A percentile compares a stretch with the other conserved stretches of the same genome.
These are phyloP conservation scores for Astragalus membranaceus DNA, from an alignment of 306 rosid species.

Conservation along the genomic window DNA sequence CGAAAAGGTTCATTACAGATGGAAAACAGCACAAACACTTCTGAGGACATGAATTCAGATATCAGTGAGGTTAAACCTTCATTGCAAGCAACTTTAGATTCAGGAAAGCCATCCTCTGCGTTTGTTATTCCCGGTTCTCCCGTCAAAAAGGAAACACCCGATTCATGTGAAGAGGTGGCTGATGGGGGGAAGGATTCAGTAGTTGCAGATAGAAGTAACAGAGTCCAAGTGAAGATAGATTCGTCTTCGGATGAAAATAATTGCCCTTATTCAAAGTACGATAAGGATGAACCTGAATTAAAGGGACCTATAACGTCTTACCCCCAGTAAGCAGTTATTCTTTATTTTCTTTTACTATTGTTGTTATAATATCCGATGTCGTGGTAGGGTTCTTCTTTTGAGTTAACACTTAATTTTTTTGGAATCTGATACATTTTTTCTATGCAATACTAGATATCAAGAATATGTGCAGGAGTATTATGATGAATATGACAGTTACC, in stretches of 20 bases:
- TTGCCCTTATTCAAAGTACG: slow-evolving; percentile 90
- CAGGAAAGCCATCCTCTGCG: slow-evolving; percentile 49
- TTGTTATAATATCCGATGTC: background rate
- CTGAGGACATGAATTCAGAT: slow-evolving; percentile 58
- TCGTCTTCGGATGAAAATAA: slow-evolving; percentile 96
- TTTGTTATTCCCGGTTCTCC: background rate
- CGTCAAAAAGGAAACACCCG: slow-evolving; percentile 51
- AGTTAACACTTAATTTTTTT: slow-evolving; percentile 19
- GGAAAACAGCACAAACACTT: slow-evolving; percentile 41
- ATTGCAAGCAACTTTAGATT: slow-evolving; percentile 43
- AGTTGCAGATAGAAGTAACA: slow-evolving; percentile 58
- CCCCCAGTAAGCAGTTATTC: slow-evolving; percentile 64
- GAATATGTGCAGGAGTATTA: slow-evolving; percentile 84
- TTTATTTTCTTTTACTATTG: background rate
- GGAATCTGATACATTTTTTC: slow-evolving; percentile 22
- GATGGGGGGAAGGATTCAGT: slow-evolving; percentile 52
- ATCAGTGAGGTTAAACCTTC: slow-evolving; percentile 46
- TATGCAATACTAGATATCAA: slow-evolving; percentile 51
- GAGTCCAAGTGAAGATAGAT: slow-evolving; percentile 84
- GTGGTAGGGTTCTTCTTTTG: background rate
- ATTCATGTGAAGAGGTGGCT: slow-evolving; percentile 44
- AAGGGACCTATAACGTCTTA: slow-evolving; percentile 72
- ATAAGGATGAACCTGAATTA: slow-evolving; percentile 80
- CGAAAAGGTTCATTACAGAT: slow-evolving; percentile 58
- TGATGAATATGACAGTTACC: slow-evolving; percentile 77